Base-by-base conservation (phyloP, 257 asterid genomes). In the Fraxinus anomala region DNA sequence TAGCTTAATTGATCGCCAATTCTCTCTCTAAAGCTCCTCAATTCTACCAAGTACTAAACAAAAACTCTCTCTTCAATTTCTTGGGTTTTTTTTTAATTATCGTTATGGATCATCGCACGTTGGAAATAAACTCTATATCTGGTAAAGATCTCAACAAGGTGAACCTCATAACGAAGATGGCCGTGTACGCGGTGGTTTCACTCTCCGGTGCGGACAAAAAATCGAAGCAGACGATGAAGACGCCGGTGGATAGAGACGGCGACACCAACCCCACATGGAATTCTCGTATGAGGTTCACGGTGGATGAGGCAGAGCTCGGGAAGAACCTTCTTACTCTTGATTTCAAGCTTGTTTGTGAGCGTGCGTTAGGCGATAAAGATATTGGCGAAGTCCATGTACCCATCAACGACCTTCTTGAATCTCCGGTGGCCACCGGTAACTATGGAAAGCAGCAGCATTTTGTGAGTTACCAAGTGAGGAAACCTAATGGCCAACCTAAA, bases 71-170 rank as follows among this genome's bases (percentile, higher is more conserved):
- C 11, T 14, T 0, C 19, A 34, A 9, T 37, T 69, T 73, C 68
- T 72, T 19, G 28, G 71, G 4, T 51, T 71, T 24, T 31, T 14
- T 71, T 24, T 23, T 14, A 21, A n/a, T 3, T 6, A 87, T 16
- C 30, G 23, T 3, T 6, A 87, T 88, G 91, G 91, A 86, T 79
- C 21, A 51, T 31, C 79, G 87, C 5, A 74, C 79, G 7, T 72
- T 88, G 63, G 87, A 86, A 28, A 51, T 88, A 63, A 82, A 76
- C 9, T 59, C 63, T 23, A 73, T 80, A 59, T 86, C 84, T 0
- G 88, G 73, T 0, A 88, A 84, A 65, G 89, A 82, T 72, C 84
- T 88, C 12, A 86, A 86, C 61, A 88, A 86, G n/a, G 91, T 88
- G 42, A 88, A 82, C 26, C 77, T 86, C 0, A 82, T 88, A 47